Conservation (phyloP, 257 asterid species). For the Solanum sejunctum region DNA sequence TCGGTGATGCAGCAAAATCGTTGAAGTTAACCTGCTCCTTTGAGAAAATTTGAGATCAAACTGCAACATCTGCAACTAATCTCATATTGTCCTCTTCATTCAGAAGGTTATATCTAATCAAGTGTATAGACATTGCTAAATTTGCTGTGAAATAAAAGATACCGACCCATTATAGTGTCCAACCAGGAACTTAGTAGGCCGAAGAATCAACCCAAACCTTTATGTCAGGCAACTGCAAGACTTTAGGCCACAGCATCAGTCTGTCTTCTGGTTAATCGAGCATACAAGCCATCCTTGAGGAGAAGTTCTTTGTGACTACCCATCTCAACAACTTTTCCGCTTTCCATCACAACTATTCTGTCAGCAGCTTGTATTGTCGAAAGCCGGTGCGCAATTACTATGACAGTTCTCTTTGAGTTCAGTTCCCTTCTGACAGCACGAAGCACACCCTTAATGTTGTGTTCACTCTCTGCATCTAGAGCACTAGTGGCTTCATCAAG, state of each 20-base stretch:
- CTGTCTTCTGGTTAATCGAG: conserved; percentile 70
- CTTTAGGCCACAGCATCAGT: conserved; percentile 67
- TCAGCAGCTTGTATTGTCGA: conserved; percentile 88
- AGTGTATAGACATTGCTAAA: not conserved
- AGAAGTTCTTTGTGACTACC: conserved; percentile 72
- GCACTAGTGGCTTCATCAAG: conserved; percentile 99
- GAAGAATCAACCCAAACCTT: not conserved
- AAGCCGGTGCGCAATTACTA: conserved; percentile 88
- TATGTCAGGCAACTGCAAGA: not conserved
- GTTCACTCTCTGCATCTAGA: conserved; percentile 93
- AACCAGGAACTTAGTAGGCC: not conserved
- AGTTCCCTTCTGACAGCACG: conserved; percentile 44
- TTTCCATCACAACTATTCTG: conserved; percentile 74
- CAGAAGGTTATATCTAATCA: not conserved
- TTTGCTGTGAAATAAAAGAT: not conserved
- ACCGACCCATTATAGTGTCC: not conserved
- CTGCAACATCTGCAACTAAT: conserved; percentile 1
- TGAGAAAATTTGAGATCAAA: conserved; percentile 9
- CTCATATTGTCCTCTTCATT: not conserved
- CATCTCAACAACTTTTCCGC: conserved; percentile 77
- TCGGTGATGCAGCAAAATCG: not conserved
- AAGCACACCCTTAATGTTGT: conserved; percentile 83
- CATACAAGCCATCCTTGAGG: conserved; percentile 57
- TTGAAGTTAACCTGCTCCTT: conserved; percentile 7
- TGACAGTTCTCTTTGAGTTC: conserved; percentile 55